These are phyloP conservation scores for Amaranthus cruentus DNA, from an alignment of 148 eudicot species.

Conservation along the genomic window DNA sequence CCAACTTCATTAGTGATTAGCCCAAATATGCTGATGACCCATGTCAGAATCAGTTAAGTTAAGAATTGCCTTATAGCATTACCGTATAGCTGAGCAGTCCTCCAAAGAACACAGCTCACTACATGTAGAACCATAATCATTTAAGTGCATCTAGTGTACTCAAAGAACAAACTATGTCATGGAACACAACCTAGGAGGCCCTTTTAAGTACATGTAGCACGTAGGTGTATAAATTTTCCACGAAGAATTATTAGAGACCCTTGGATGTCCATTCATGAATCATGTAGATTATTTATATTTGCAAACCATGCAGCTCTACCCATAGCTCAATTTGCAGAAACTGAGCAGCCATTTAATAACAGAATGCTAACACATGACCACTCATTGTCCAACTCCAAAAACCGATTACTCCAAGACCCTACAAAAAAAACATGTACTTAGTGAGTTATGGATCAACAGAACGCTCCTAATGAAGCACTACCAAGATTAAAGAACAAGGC, in stretches of 20 bases:
- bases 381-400: not conserved
- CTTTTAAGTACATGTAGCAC: not conserved
- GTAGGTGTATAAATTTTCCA: not conserved
- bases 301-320: not conserved
- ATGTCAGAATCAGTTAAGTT: not conserved
- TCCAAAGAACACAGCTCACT: not conserved
- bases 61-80: not conserved
- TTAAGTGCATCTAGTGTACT: not conserved
- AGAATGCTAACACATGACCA: constrained; percentile 1
- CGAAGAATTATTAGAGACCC: not conserved
- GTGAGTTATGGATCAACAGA: not conserved
- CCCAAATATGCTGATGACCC: not conserved
- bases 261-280: not conserved
- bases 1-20: not conserved
- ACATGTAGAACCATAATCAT: not conserved
- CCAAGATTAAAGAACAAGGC: too few relatives aligned
- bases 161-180: not conserved
- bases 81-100: not conserved
- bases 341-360: not conserved
- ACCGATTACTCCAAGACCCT: not conserved
- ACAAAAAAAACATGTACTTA: not conserved
- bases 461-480: too few relatives aligned
- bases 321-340: not conserved
- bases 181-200: not conserved
- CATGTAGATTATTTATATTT: not conserved